Evolutionary conservation across 225 moss, liverwort and hornwort species (phyloP).

Genomic region (Thuidium tamariscinum): DNA sequence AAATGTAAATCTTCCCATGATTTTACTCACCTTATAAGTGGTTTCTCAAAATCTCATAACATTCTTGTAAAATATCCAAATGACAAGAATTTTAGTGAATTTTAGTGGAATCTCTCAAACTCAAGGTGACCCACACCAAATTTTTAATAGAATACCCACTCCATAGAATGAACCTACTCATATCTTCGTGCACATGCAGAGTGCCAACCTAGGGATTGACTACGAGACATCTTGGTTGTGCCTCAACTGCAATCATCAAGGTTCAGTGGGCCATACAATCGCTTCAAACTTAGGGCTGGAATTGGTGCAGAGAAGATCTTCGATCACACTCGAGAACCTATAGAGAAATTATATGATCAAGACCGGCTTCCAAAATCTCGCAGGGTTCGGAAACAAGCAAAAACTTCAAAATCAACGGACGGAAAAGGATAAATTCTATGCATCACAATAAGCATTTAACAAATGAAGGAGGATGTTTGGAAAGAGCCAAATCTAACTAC

Average conservation of each 20-base stretch:
- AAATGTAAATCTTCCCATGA: background rate
- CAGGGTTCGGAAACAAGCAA: background rate
- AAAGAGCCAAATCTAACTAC: too few species aligned
- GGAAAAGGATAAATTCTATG: background rate
- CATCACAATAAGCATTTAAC: background rate
- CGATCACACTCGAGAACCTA: background rate
- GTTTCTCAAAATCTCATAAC: background rate
- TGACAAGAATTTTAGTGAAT: background rate
- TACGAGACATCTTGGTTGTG: background rate
- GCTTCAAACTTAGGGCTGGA: background rate
- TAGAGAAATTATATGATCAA: too few species aligned
- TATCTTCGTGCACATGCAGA: background rate
- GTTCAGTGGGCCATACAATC: background rate
- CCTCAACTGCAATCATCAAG: background rate
- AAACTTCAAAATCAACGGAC: background rate
- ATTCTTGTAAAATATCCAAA: background rate
- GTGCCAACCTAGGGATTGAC: too few species aligned
- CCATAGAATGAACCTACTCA: background rate
- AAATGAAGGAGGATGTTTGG: background rate
- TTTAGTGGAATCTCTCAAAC: background rate
- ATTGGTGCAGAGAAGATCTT: background rate
- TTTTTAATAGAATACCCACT: background rate
- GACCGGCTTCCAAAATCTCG: too few species aligned
- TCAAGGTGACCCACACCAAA: background rate
- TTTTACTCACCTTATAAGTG: background rate